Evolutionary conservation across 768 basidiomycete species (phyloP).

Genomic region (Artomyces pyxidatus): DNA sequence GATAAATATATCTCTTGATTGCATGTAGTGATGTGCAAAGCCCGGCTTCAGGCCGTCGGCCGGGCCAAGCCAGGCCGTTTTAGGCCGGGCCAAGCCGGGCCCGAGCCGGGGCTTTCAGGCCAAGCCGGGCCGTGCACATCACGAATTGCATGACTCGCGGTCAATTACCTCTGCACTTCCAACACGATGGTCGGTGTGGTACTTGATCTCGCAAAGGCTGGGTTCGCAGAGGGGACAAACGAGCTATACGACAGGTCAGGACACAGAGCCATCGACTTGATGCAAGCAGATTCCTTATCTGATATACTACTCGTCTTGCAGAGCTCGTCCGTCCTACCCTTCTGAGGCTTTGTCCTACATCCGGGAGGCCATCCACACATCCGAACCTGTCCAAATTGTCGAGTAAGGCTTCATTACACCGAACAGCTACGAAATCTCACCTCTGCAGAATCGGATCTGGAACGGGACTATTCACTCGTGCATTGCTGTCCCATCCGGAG

Average conservation of each 20-base stretch:
- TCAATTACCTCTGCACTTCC: too few species aligned
- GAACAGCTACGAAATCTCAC: not conserved
- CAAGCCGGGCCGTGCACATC: too few species aligned
- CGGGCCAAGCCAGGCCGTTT: too few species aligned
- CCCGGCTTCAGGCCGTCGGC: too few species aligned
- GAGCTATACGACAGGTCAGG: conserved; percentile 67
- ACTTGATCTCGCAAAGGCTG: conserved; percentile 58
- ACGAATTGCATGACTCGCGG: too few species aligned
- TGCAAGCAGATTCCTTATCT: conserved; percentile 3
- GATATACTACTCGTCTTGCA: conserved; percentile 20
- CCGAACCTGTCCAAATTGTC: conserved; percentile 49
- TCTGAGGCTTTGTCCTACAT: conserved; percentile 52
- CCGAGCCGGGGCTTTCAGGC: too few species aligned
- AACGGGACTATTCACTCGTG: conserved; percentile 85
- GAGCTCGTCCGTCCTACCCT: conserved; percentile 81
- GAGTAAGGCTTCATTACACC: conserved; percentile 44
- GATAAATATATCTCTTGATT: too few species aligned
- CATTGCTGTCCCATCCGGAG: conserved; percentile 57
- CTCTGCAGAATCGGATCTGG: conserved; percentile 65
- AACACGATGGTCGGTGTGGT: conserved; percentile 32
- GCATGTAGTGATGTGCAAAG: too few species aligned
- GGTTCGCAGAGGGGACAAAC: conserved; percentile 77
- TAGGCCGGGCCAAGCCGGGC: too few species aligned
- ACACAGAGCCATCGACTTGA: not conserved
- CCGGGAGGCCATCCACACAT: conserved; percentile 33